Conservation (phyloP, 306 rosid species). For the Luffa acutangula region DNA sequence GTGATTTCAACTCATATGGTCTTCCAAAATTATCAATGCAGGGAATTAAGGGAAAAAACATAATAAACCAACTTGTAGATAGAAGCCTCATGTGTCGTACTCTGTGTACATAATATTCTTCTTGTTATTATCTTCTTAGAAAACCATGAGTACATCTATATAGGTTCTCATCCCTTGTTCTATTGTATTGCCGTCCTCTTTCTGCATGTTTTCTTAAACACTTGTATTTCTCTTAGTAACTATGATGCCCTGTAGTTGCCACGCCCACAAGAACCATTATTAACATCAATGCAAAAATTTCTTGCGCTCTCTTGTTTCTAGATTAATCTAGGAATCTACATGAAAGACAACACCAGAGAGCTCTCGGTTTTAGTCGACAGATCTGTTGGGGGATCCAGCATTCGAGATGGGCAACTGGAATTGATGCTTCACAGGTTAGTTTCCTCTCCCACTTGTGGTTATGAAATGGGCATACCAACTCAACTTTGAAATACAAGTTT, state of each 20-base stretch:
- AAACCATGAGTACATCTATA: no score
- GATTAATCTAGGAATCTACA: slow-evolving; percentile 31
- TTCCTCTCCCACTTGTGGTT: background rate
- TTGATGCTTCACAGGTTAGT: slow-evolving; percentile 38
- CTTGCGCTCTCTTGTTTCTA: slow-evolving; percentile 4
- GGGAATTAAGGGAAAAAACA: background rate
- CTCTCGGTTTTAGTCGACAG: slow-evolving; percentile 33
- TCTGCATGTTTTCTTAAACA: background rate
- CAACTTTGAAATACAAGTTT: background rate
- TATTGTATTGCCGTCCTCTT: background rate
- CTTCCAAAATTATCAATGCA: background rate
- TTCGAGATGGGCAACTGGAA: slow-evolving; percentile 35
- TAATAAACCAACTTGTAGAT: background rate
- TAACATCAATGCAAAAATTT: background rate
- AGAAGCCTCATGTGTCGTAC: background rate
- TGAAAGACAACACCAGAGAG: slow-evolving; percentile 25
- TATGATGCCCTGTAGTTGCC: background rate
- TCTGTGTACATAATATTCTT: no score
- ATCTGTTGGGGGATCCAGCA: slow-evolving; percentile 32
- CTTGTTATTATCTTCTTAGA: no score
- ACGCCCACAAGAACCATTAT: background rate
- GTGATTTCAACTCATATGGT: background rate
- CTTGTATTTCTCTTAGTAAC: background rate
- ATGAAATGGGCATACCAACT: background rate
- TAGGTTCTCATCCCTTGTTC: background rate